A percentile compares a stretch with the other conserved stretches of the same genome.
phyloP scores from a whole-genome alignment of 768 basidiomycete species.

The Naganishia vishniacii region DNA sequence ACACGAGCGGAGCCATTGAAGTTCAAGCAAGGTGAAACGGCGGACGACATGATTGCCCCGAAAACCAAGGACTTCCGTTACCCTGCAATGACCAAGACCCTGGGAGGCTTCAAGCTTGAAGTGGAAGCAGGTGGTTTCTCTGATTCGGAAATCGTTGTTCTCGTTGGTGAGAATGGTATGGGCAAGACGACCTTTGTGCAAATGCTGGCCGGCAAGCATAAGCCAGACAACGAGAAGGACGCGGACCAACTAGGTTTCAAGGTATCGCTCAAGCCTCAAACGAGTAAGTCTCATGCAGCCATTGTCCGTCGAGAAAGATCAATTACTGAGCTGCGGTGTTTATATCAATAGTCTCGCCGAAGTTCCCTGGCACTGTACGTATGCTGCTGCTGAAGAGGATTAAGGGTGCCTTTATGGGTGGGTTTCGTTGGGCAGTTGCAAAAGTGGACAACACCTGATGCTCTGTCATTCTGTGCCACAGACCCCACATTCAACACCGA shows the following conservation, averaged over 20 bases:
- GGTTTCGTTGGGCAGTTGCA: conserved; percentile 29
- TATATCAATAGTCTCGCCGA: conserved; percentile 63
- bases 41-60: conserved; percentile 78
- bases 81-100: conserved; percentile 93
- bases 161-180: conserved; percentile 98
- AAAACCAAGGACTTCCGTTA: conserved; percentile 86
- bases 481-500: conserved; percentile 98
- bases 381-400: conserved; percentile 91
- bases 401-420: conserved; percentile 84
- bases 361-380: conserved; percentile 93
- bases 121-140: conserved; percentile 86
- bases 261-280: conserved; percentile 97
- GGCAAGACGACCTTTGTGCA: conserved; percentile 98
- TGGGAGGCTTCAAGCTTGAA: conserved; percentile 90
- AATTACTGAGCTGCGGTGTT: neutral
- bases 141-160: conserved; percentile 99
- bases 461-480: conserved; percentile 16
- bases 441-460: neutral
- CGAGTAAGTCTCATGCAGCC: conserved; percentile 51
- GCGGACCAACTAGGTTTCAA: conserved; percentile 62
- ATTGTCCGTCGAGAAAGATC: neutral
- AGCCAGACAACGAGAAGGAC: conserved; percentile 74
- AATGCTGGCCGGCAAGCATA: conserved; percentile 78
- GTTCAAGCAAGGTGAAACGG: conserved; percentile 96
- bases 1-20: conserved; percentile 92